Conservation (phyloP, 2,329 filamentous ascomycete species). For the Sphaerulina musiva region DNA sequence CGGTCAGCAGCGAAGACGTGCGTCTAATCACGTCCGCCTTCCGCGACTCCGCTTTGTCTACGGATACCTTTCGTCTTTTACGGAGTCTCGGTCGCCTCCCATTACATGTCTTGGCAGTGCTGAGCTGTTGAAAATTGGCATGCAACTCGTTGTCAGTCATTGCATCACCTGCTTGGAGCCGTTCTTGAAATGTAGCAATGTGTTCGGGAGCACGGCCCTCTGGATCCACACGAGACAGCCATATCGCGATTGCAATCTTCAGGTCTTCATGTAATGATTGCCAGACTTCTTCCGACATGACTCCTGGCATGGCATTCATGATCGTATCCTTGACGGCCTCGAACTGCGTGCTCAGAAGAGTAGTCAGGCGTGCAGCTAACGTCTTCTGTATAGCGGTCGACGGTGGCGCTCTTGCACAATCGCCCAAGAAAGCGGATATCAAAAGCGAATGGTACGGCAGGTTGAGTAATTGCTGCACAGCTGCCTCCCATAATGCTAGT, state of each 20-base stretch:
- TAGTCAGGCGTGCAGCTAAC: constrained; percentile 17
- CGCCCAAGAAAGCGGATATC: constrained; percentile 13
- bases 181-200: constrained; percentile 15
- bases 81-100: constrained; percentile 9
- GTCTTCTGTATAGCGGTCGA: constrained; percentile 14
- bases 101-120: constrained; percentile 4
- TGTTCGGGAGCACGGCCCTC: constrained; percentile 15
- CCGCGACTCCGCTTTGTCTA: neutral
- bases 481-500: constrained; percentile 19
- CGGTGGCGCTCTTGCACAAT: constrained; percentile 1
- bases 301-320: constrained; percentile 11
- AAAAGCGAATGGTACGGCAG: constrained; percentile 11
- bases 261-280: constrained; percentile 24
- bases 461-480: constrained; percentile 15
- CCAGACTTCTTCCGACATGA: constrained; percentile 15
- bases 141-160: constrained; percentile 26
- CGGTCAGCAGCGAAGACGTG: constrained; percentile 15
- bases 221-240: constrained; percentile 18
- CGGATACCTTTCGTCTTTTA: constrained; percentile 18
- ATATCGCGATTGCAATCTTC: constrained; percentile 23
- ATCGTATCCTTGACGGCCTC: constrained; percentile 15
- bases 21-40: neutral
- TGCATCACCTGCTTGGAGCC: constrained; percentile 19
- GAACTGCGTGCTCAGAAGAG: constrained; percentile 7
- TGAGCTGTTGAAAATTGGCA: constrained; percentile 18